Conservation (phyloP, 164 flowering plant genomes). For the Magnolia sinica region DNA sequence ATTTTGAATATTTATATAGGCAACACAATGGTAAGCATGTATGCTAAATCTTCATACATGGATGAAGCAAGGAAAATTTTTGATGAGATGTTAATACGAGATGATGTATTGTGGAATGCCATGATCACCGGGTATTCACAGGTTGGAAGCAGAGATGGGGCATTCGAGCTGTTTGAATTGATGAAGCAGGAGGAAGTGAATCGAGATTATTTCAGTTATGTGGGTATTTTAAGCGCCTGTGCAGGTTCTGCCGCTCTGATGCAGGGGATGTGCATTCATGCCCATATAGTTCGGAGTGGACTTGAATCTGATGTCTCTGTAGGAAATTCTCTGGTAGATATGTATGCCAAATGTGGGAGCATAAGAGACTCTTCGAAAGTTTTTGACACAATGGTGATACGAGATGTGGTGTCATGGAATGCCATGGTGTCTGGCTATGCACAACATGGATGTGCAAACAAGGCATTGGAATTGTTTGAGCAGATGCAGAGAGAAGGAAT, state of each 20-base stretch:
- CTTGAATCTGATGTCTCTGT: constrained; percentile 11
- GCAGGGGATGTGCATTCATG: constrained; percentile 15
- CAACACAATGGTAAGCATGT: constrained; percentile 12
- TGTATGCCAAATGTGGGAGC: constrained; percentile 8
- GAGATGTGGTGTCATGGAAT: constrained; percentile 13
- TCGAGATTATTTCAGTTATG: constrained; percentile 4
- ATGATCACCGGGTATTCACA: constrained; percentile 12
- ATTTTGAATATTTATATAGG: constrained; percentile 2
- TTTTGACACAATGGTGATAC: constrained; percentile 5
- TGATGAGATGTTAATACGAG: constrained; percentile 5
- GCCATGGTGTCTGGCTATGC: constrained; percentile 15
- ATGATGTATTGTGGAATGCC: constrained; percentile 13
- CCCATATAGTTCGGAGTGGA: constrained; percentile 1
- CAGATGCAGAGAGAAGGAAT: constrained; percentile 12
- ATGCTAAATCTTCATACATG: constrained; percentile 8
- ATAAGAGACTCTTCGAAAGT: constrained; percentile 10
- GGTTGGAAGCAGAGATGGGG: constrained; percentile 10
- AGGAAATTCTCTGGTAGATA: constrained; percentile 6
- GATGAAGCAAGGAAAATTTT: constrained; percentile 7
- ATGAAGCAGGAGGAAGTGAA: constrained; percentile 9
- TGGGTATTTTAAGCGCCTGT: constrained; percentile 1
- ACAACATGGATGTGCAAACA: constrained; percentile 14
- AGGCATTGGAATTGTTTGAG: constrained; percentile 8
- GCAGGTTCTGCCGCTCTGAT: constrained; percentile 7
- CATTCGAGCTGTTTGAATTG: constrained; percentile 6